Evolutionary conservation across 129 eudicot genomes (phyloP).

Genomic region (Flaveria ramosissima): DNA sequence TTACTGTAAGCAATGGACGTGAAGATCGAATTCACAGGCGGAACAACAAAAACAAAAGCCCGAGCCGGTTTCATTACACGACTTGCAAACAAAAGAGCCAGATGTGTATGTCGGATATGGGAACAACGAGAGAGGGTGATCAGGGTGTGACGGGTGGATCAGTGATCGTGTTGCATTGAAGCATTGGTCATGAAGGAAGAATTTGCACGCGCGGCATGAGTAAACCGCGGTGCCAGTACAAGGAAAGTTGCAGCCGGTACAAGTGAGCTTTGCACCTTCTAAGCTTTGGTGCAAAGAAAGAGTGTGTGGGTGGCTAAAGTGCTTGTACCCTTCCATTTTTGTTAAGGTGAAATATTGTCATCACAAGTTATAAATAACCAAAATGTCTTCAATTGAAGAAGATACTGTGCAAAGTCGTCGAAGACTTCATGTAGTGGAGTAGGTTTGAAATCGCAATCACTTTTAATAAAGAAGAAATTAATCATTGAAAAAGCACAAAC

Average conservation of each 20-base stretch:
- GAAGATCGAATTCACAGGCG: slow-evolving; percentile 31
- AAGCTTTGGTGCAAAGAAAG: slow-evolving; percentile 25
- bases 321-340: slow-evolving; percentile 10
- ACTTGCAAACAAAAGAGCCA: slow-evolving; percentile 14
- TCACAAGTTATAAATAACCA: slow-evolving; percentile 8
- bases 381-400: not conserved
- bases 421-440: slow-evolving; percentile 12
- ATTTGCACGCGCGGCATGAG: slow-evolving; percentile 21
- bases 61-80: slow-evolving; percentile 1
- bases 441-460: not conserved
- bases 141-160: slow-evolving; percentile 23
- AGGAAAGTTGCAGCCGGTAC: slow-evolving; percentile 34
- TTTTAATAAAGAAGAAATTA: too few species aligned
- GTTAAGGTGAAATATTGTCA: not conserved
- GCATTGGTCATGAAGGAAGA: slow-evolving; percentile 31
- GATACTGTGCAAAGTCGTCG: not conserved
- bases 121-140: slow-evolving; percentile 31
- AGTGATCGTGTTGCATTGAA: slow-evolving; percentile 12
- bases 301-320: slow-evolving; percentile 36
- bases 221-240: slow-evolving; percentile 29
- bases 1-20: slow-evolving; percentile 22
- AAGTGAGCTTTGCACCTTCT: slow-evolving; percentile 22
- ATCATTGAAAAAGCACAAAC: too few species aligned
- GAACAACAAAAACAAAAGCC: slow-evolving; percentile 22
- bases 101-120: slow-evolving; percentile 25